A percentile compares a stretch with the other conserved stretches of the same genome.
These are phyloP conservation scores for Pseudoneurospora amorphoporcata DNA, from an alignment of 495 filamentous ascomycete genomes.

Conservation along the genomic window DNA sequence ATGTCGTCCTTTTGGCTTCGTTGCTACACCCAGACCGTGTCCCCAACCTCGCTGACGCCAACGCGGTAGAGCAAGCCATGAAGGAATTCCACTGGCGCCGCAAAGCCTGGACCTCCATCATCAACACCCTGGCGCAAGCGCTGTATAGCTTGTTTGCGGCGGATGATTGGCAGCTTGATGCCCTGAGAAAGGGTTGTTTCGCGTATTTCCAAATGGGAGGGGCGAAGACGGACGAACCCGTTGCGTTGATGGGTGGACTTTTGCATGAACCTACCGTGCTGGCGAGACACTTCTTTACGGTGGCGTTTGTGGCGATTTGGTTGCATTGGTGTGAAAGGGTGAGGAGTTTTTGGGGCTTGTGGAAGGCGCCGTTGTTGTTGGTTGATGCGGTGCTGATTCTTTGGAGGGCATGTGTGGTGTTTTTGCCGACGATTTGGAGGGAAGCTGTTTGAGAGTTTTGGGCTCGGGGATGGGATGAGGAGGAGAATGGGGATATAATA, in stretches of 20 bases:
- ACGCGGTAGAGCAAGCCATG: constrained; percentile 57
- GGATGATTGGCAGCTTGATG: constrained; percentile 61
- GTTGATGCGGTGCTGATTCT: constrained; percentile 58
- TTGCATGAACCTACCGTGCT: constrained; percentile 68
- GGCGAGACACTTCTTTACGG: constrained; percentile 87
- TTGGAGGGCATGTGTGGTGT: constrained; percentile 79
- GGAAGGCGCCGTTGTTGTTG: constrained; percentile 49
- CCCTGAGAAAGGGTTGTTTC: constrained; percentile 87
- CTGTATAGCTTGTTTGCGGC: constrained; percentile 88
- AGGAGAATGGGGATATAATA: neutral
- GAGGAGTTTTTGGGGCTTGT: constrained; percentile 28
- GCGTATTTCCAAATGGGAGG: constrained; percentile 77
- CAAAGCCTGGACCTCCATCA: constrained; percentile 70
- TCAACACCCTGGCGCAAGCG: constrained; percentile 93
- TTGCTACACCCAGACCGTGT: constrained; percentile 57
- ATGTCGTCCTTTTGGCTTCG: constrained; percentile 64
- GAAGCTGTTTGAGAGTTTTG: constrained; percentile 30
- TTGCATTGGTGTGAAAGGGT: constrained; percentile 45
- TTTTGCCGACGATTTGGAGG: constrained; percentile 70
- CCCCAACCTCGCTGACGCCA: constrained; percentile 58
- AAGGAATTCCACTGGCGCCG: constrained; percentile 74
- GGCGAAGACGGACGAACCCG: constrained; percentile 52
- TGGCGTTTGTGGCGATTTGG: constrained; percentile 85
- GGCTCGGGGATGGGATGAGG: neutral
- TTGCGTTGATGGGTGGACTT: constrained; percentile 74